A percentile compares a stretch with the other conserved stretches of the same genome.
These are phyloP conservation scores for Catenaria anguillulae DNA, from an alignment of 371 early-diverging fungal genomes.

Conservation along the genomic window DNA sequence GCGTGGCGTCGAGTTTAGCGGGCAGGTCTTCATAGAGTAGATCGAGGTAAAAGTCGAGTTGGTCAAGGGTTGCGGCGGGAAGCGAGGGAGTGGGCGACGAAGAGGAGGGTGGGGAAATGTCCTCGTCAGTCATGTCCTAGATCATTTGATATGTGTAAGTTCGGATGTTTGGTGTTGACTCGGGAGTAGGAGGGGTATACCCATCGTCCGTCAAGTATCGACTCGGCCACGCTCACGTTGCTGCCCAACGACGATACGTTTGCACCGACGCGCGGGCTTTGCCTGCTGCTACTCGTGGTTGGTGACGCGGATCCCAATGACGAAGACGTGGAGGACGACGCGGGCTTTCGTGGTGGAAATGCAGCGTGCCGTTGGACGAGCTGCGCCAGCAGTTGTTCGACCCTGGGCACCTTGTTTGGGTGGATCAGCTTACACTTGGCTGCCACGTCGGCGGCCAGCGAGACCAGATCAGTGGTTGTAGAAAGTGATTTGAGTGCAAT, in stretches of 20 bases:
- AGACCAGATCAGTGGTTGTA: constrained; percentile 16
- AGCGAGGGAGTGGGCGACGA: not conserved
- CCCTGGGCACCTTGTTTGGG: constrained; percentile 23
- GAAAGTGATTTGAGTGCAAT: constrained; percentile 21
- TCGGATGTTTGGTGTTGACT: not conserved
- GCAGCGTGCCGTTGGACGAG: constrained; percentile 16
- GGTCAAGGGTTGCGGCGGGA: constrained; percentile 9
- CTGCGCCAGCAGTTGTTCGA: constrained; percentile 19
- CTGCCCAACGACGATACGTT: too few species aligned
- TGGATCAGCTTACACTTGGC: constrained; percentile 34
- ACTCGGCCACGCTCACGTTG: too few species aligned
- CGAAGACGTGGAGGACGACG: not conserved
- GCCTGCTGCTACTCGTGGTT: too few species aligned
- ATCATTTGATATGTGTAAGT: not conserved
- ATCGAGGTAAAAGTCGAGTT: constrained; percentile 30
- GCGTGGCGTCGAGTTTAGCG: constrained; percentile 27
- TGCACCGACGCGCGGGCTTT: too few species aligned
- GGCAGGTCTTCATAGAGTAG: constrained; percentile 35
- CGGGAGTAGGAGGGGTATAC: too few species aligned
- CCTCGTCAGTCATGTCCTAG: not conserved
- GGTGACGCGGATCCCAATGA: too few species aligned
- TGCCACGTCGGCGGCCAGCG: constrained; percentile 25
- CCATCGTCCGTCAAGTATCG: too few species aligned
- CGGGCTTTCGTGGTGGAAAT: not conserved
- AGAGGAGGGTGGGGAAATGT: too few species aligned